These are phyloP conservation scores for Phytophthora hybrid DNA, from an alignment of 352 stramenopile species.

Conservation along the genomic window DNA sequence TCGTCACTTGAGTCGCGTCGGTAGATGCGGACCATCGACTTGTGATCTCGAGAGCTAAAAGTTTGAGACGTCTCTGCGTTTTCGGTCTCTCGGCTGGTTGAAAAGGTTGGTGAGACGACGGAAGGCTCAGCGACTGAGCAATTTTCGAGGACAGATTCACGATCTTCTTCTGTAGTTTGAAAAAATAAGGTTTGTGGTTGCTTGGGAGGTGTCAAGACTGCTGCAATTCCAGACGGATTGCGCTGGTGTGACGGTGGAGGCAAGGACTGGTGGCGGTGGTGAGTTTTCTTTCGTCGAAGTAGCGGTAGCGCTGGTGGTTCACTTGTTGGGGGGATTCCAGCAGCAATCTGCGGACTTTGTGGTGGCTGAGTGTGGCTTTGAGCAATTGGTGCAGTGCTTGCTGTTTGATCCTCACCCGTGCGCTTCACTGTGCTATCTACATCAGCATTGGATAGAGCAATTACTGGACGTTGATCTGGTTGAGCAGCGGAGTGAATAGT, in stretches of 20 bases:
- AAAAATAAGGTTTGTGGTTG: slow-evolving; percentile 38
- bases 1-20: slow-evolving; percentile 26
- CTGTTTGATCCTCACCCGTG: not conserved
- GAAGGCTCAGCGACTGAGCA: slow-evolving; percentile 26
- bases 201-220: slow-evolving; percentile 17
- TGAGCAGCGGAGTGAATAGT: not conserved
- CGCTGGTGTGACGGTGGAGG: slow-evolving; percentile 20
- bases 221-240: slow-evolving; percentile 1
- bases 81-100: slow-evolving; percentile 3
- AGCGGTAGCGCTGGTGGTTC: slow-evolving; percentile 18
- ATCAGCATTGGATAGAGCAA: not conserved
- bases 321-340: not conserved
- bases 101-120: slow-evolving; percentile 8
- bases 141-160: slow-evolving; percentile 19
- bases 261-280: slow-evolving; percentile 25
- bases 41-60: not conserved
- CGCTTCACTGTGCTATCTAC: not conserved
- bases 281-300: slow-evolving; percentile 31
- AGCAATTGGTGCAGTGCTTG: not conserved
- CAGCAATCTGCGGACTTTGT: not conserved
- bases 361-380: not conserved
- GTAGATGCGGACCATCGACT: slow-evolving; percentile 4
- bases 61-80: slow-evolving; percentile 2
- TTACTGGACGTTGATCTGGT: not conserved
- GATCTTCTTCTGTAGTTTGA: slow-evolving; percentile 24